These are phyloP conservation scores for Strobilomyces echinocephalus DNA, from an alignment of 768 basidiomycete genomes.

Conservation along the genomic window DNA sequence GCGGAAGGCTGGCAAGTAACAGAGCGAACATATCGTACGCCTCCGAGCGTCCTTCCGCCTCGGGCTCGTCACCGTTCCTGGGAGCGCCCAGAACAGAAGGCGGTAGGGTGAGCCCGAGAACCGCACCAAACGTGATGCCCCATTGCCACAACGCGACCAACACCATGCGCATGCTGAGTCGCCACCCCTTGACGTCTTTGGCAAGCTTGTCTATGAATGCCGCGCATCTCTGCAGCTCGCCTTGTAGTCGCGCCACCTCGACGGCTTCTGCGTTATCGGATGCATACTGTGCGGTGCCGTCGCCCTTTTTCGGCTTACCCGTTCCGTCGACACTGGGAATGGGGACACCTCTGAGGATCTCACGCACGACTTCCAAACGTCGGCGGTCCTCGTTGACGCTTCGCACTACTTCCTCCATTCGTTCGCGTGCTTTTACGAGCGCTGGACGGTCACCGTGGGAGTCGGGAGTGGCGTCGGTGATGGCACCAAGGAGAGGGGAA, in stretches of 20 bases:
- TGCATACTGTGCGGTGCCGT: constrained; percentile 25
- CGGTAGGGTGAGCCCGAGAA: constrained; percentile 54
- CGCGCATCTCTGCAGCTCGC: constrained; percentile 53
- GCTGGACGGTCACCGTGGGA: constrained; percentile 55
- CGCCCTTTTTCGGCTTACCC: constrained; percentile 37
- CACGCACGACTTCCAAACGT: constrained; percentile 73
- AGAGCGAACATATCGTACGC: constrained; percentile 70
- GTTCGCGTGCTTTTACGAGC: constrained; percentile 28
- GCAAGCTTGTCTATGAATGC: constrained; percentile 58
- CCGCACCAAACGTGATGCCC: constrained; percentile 61
- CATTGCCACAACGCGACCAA: constrained; percentile 52
- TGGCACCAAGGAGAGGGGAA: constrained; percentile 72
- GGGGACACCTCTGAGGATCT: constrained; percentile 49
- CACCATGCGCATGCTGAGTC: constrained; percentile 44
- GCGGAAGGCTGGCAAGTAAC: constrained; percentile 51
- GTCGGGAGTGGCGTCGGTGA: constrained; percentile 71
- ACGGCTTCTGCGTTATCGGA: constrained; percentile 39
- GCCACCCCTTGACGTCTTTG: constrained; percentile 61
- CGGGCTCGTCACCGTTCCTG: constrained; percentile 10
- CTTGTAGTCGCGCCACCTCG: constrained; percentile 52
- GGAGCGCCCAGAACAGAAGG: constrained; percentile 17
- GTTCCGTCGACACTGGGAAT: constrained; percentile 35
- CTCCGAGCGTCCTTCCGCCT: constrained; percentile 39
- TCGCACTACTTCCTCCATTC: constrained; percentile 68
- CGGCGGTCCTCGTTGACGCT: constrained; percentile 76